Percentiles rank a stretch among this genome's conserved stretches.
These are phyloP conservation scores for Cryomyces minteri DNA, from an alignment of 495 filamentous ascomycete genomes.

Conservation along the genomic window DNA sequence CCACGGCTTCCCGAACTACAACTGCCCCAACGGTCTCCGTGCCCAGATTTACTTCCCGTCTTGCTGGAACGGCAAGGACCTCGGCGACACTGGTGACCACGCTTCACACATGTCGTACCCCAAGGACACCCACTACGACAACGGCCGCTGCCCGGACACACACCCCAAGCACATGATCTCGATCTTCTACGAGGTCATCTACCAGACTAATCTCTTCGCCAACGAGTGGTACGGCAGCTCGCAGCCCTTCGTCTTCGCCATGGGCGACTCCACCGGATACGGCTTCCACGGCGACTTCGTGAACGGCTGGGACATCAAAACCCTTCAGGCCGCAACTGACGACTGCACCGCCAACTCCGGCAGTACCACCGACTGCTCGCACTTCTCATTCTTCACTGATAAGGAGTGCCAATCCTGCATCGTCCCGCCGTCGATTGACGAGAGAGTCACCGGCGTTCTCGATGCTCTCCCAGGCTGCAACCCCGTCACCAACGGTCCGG, in stretches of 20 bases:
- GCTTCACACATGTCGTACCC: constrained; percentile 42
- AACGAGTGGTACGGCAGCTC: constrained; percentile 35
- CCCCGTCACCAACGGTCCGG: constrained; percentile 24
- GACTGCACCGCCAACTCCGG: constrained; percentile 35
- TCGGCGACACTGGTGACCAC: constrained; percentile 31
- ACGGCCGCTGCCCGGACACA: constrained; percentile 30
- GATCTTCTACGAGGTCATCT: constrained; percentile 54
- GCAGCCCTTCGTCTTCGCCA: constrained; percentile 48
- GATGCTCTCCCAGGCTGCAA: constrained; percentile 42
- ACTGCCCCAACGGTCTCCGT: constrained; percentile 44
- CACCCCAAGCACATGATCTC: constrained; percentile 44
- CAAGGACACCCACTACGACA: constrained; percentile 27
- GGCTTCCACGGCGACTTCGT: constrained; percentile 53
- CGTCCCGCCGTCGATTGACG: constrained; percentile 18
- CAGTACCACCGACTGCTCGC: constrained; percentile 32
- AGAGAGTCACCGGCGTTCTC: constrained; percentile 22
- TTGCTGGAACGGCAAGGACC: constrained; percentile 26
- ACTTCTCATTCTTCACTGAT: constrained; percentile 26
- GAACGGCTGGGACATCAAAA: constrained; percentile 46
- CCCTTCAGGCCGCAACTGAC: constrained; percentile 41
- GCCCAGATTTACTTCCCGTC: constrained; percentile 36
- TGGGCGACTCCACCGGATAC: constrained; percentile 27
- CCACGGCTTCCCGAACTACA: constrained; percentile 32
- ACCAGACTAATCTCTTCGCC: constrained; percentile 35
- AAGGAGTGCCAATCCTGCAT: constrained; percentile 21